These are phyloP conservation scores for Aspergillus sclerotiicarbonarius DNA, from an alignment of 495 filamentous ascomycete species.

Conservation along the genomic window DNA sequence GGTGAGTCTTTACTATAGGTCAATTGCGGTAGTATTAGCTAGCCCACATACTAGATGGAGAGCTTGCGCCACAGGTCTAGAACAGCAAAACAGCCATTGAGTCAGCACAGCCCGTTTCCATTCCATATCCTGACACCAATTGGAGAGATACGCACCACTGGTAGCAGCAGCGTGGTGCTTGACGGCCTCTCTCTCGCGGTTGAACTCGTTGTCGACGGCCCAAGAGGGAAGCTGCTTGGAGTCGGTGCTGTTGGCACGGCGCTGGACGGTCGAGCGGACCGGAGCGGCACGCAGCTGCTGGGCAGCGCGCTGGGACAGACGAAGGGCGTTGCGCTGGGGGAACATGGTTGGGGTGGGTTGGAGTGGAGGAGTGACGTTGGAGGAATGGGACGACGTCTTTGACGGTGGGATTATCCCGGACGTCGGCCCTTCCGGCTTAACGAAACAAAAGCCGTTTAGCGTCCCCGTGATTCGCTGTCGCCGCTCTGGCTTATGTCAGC, in stretches of 20 bases:
- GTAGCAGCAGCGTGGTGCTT: slow-evolving; percentile 82
- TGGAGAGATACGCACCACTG: slow-evolving; percentile 57
- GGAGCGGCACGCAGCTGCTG: slow-evolving; percentile 54
- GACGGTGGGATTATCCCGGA: slow-evolving; percentile 27
- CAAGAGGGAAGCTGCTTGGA: slow-evolving; percentile 40
- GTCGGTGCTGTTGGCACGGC: slow-evolving; percentile 64
- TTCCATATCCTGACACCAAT: background rate
- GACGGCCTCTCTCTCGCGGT: slow-evolving; percentile 77
- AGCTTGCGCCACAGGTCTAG: slow-evolving; percentile 92
- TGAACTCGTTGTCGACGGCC: slow-evolving; percentile 77
- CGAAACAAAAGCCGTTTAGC: slow-evolving; percentile 39
- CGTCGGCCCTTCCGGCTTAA: slow-evolving; percentile 32
- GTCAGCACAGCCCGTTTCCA: slow-evolving; percentile 26
- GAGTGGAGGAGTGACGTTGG: slow-evolving; percentile 22
- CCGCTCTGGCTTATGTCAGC: slow-evolving; percentile 37
- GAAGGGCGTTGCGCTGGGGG: slow-evolving; percentile 58
- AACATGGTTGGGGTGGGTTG: slow-evolving; percentile 45
- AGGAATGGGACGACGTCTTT: slow-evolving; percentile 12
- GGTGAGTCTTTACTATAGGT: slow-evolving; percentile 8
- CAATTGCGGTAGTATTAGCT: background rate
- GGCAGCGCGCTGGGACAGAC: slow-evolving; percentile 56
- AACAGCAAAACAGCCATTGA: slow-evolving; percentile 26
- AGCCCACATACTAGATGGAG: slow-evolving; percentile 75
- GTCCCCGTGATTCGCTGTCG: slow-evolving; percentile 42
- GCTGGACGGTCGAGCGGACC: slow-evolving; percentile 59